Evolutionary conservation across 192 early-diverging fungal genomes (phyloP), one percentile per base, ranked within the genome.

Genomic region (Umbelopsis isabellina): DNA sequence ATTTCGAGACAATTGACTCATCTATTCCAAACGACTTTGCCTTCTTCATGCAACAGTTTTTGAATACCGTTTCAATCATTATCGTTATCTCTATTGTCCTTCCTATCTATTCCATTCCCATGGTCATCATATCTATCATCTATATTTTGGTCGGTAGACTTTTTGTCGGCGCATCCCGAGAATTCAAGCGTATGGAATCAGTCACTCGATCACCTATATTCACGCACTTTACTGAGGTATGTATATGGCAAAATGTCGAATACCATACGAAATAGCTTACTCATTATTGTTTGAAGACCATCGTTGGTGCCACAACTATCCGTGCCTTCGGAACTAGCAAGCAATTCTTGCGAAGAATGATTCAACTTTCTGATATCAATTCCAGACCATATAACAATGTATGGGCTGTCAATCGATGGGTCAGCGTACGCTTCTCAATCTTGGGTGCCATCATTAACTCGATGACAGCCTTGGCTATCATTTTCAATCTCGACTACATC

Each of bases 391-490:
- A 86, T 67, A 94, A 93, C 68, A 83, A 90, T 52, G 73, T 95
- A 41, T 94, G 94, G 92, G 83, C 84, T 46, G 79, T 87, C 41
- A 95, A 94, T 80, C 83, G 94, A 30, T 97, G 95, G 95, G 87
- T 98, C 48, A 91, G 87, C 65, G 71, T 94, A n/a, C 88, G 97
- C 6, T 90, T 90, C 48, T 91, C 90, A 58, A 70, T 89, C 11
- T 81, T 92, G 3, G 91, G 90, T 47, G 86, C 89, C 10, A 44
- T 89, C 12, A 90, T 96, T n/a, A 80, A 83, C 21, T 86, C 92
- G 27, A 79, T 82, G 25, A 80, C 91, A 2, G 88, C 87, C 3
- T 23, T 89, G 4, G 71, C 90, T 7, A 89, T 96, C 50, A 58
- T 96, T 4, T 9, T 74, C 37, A 77, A 79, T 35, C 25, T 71